These are phyloP conservation scores for Chrysophaeum taylorii DNA, from an alignment of 352 stramenopile species.

Conservation along the genomic window DNA sequence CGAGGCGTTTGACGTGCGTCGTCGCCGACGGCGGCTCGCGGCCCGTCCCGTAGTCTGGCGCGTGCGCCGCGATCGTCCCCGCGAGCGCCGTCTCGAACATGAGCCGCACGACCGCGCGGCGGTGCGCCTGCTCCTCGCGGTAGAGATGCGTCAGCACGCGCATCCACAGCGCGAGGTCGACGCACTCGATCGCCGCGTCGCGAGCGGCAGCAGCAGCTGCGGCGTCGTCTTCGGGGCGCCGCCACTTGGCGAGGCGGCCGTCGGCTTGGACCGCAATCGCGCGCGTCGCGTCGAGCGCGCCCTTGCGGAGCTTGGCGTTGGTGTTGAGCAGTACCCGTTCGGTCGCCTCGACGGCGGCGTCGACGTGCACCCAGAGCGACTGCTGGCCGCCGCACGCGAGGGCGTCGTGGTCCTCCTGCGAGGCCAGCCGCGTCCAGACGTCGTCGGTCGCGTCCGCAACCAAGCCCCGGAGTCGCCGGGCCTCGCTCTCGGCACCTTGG, in stretches of 20 bases:
- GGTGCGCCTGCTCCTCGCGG: conserved; percentile 76
- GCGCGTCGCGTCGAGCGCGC: neutral
- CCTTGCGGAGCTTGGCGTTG: neutral
- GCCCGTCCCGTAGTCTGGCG: conserved; percentile 19
- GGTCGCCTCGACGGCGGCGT: conserved; percentile 19
- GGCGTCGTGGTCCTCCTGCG: conserved; percentile 3
- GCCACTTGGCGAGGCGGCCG: neutral
- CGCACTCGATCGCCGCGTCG: conserved; percentile 28
- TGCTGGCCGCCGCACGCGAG: conserved; percentile 19
- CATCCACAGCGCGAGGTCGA: conserved; percentile 36
- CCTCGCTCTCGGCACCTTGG: neutral
- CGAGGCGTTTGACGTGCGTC: neutral
- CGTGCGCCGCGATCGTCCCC: conserved; percentile 24
- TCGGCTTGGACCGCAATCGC: neutral
- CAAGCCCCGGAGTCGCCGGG: neutral
- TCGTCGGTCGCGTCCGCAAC: neutral
- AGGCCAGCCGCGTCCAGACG: conserved; percentile 9
- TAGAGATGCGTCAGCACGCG: conserved; percentile 53
- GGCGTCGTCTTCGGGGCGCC: too few species aligned
- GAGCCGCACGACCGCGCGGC: conserved; percentile 65
- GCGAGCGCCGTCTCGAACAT: conserved; percentile 77
- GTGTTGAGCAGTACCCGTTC: conserved; percentile 20
- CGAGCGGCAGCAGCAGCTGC: too few species aligned
- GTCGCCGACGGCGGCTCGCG: neutral
- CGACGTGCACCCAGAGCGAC: conserved; percentile 20